These are phyloP conservation scores for Aspergillus puulaauensis DNA, from an alignment of 2,329 filamentous ascomycete species.

Conservation along the genomic window DNA sequence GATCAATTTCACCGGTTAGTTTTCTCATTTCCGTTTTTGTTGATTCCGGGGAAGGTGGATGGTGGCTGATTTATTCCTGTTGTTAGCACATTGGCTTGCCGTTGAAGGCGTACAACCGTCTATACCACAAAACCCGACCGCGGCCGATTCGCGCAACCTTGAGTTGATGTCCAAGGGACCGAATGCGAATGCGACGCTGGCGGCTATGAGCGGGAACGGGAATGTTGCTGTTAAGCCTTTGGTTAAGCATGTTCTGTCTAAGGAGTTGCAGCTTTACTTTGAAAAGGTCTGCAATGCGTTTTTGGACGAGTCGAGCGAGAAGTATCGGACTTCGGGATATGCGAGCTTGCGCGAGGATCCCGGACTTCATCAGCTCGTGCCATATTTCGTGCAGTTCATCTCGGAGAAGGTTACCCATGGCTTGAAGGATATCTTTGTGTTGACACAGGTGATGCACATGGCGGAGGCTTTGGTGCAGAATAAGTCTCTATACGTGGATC, in stretches of 20 bases:
- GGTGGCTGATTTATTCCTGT: neutral
- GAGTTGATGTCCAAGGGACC: conserved; percentile 88
- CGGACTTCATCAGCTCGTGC: conserved; percentile 89
- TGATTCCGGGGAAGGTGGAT: neutral
- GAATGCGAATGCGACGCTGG: conserved; percentile 80
- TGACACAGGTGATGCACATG: conserved; percentile 90
- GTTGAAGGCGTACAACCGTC: conserved; percentile 96
- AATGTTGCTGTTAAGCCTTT: conserved; percentile 81
- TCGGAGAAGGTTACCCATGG: conserved; percentile 94
- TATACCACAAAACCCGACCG: conserved; percentile 93
- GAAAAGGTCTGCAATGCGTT: conserved; percentile 90
- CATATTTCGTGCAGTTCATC: conserved; percentile 95
- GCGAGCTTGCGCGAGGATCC: conserved; percentile 85
- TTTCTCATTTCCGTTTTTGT: neutral
- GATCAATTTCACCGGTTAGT: conserved; percentile 80
- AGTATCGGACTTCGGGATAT: conserved; percentile 81
- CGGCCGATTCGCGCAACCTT: conserved; percentile 76
- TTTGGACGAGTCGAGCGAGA: conserved; percentile 82
- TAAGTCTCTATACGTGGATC: conserved; percentile 71
- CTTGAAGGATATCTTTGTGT: conserved; percentile 82
- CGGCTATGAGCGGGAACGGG: conserved; percentile 79
- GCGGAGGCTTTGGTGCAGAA: conserved; percentile 82
- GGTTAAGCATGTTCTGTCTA: conserved; percentile 93
- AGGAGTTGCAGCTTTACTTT: conserved; percentile 95
- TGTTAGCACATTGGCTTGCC: conserved; percentile 87